phyloP scores from a whole-genome alignment of 306 rosid species.

The Gleditsia sinensis region DNA sequence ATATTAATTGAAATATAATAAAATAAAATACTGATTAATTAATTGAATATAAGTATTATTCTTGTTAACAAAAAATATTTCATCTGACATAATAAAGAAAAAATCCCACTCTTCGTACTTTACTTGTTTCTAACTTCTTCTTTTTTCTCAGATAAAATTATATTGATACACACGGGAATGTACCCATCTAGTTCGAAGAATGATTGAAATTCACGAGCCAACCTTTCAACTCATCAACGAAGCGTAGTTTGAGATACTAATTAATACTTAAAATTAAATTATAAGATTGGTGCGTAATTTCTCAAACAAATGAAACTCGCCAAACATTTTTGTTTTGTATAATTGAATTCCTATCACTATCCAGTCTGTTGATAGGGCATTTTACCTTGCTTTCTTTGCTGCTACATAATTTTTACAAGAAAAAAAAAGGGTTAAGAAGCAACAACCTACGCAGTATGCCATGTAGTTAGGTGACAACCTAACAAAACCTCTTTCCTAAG shows the following conservation, averaged over 20 bases:
- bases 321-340: background rate
- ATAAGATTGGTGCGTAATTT: background rate
- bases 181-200: no score
- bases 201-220: background rate
- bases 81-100: no score
- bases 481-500: background rate
- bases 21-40: no score
- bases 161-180: no score
- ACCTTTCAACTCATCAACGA: background rate
- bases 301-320: background rate
- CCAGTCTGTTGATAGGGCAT: background rate
- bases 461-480: slow-evolving; percentile 8
- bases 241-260: background rate
- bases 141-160: no score
- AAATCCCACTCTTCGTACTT: no score
- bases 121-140: no score
- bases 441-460: background rate
- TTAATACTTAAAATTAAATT: background rate
- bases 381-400: background rate
- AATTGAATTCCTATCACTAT: background rate
- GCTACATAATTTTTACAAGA: background rate
- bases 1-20: no score
- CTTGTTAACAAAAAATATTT: no score
- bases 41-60: no score
- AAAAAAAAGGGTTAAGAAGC: background rate